phyloP scores from a whole-genome alignment of 106 monocot species.

The Dactylorhiza incarnata region DNA sequence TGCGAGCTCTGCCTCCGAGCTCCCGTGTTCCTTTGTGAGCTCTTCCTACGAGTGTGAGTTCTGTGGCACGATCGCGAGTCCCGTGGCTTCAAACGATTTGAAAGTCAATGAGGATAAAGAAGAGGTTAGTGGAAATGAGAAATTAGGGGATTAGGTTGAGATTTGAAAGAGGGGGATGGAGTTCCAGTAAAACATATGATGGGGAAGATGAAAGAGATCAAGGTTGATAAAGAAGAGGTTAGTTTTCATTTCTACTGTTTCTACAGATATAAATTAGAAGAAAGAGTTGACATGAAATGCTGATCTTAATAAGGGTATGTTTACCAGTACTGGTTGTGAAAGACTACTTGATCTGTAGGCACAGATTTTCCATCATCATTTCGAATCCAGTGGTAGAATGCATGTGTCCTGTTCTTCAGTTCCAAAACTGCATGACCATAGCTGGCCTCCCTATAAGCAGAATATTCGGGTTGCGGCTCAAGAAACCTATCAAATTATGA shows the following conservation, averaged over 20 bases:
- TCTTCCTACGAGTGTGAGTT: no score
- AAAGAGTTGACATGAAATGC: not conserved
- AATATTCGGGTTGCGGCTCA: slow-evolving; percentile 84
- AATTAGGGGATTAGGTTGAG: not conserved
- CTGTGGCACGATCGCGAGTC: no score
- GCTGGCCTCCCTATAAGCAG: slow-evolving; percentile 94
- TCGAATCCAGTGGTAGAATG: slow-evolving; percentile 85
- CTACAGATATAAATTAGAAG: not conserved
- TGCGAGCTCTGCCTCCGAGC: no score
- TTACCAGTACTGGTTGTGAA: slow-evolving; percentile 91
- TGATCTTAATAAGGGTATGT: slow-evolving; percentile 3
- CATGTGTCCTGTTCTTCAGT: slow-evolving; percentile 89
- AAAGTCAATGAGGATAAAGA: not conserved
- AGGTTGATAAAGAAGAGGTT: no score
- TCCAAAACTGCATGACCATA: slow-evolving; percentile 91
- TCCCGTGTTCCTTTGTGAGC: no score
- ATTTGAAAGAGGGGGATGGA: not conserved
- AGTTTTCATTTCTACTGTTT: no score
- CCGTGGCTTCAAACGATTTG: no score
- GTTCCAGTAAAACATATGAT: no score
- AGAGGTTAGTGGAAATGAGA: not conserved
- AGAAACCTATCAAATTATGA: slow-evolving; percentile 38
- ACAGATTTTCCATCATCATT: slow-evolving; percentile 79
- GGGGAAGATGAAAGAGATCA: no score
- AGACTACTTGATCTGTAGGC: slow-evolving; percentile 50